phyloP scores from a whole-genome alignment of 2,329 filamentous ascomycete genomes.

The Aspergillus proliferans region DNA sequence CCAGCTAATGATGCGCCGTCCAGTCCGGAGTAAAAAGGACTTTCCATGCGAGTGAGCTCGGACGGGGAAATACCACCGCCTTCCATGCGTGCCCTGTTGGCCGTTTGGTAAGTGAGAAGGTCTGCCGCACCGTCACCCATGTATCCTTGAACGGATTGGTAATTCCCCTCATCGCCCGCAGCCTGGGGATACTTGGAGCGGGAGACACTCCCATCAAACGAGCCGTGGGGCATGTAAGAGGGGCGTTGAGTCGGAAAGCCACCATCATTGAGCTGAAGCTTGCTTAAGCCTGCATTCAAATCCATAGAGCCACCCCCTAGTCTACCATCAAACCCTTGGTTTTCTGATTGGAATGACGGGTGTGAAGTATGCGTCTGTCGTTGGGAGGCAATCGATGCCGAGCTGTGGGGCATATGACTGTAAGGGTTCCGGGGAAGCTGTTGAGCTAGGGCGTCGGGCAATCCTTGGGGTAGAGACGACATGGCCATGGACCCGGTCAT shows the following conservation, averaged over 20 bases:
- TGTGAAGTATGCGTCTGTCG: slow-evolving; percentile 32
- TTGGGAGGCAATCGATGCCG: slow-evolving; percentile 25
- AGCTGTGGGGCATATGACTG: slow-evolving; percentile 31
- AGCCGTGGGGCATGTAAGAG: slow-evolving; percentile 26
- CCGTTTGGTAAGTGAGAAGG: slow-evolving; percentile 28
- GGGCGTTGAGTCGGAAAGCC: slow-evolving; percentile 32
- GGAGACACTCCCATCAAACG: slow-evolving; percentile 43
- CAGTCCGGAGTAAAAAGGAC: slow-evolving; percentile 41
- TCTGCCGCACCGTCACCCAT: slow-evolving; percentile 24
- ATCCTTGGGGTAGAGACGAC: slow-evolving; percentile 22
- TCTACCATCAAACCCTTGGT: slow-evolving; percentile 26
- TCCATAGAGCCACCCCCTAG: slow-evolving; percentile 25
- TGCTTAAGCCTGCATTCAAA: slow-evolving; percentile 25
- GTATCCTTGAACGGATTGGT: slow-evolving; percentile 21
- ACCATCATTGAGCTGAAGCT: slow-evolving; percentile 30
- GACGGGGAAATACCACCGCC: slow-evolving; percentile 42
- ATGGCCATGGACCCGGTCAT: slow-evolving; percentile 23
- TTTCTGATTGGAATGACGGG: slow-evolving; percentile 36
- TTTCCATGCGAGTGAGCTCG: slow-evolving; percentile 42
- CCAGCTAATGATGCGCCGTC: slow-evolving; percentile 36
- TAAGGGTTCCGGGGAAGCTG: slow-evolving; percentile 20
- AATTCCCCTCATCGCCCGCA: slow-evolving; percentile 21
- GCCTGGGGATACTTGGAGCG: slow-evolving; percentile 35
- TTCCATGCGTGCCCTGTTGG: slow-evolving; percentile 35
- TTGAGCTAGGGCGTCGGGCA: slow-evolving; percentile 23